Conservation (phyloP, 305 asterid species). For the Fraxinus nigra region DNA sequence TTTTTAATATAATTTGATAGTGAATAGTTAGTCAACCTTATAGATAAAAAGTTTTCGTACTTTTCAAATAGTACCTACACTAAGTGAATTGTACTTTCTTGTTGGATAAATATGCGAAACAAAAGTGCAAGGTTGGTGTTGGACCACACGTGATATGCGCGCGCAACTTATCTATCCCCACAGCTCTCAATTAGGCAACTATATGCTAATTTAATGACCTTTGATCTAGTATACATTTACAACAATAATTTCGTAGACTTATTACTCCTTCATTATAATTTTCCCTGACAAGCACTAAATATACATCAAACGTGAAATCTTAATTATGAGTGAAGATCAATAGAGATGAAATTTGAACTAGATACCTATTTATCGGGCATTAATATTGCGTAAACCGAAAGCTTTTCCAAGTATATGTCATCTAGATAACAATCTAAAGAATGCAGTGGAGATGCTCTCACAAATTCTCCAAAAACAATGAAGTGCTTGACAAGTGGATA, state of each 20-base stretch:
- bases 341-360: background rate
- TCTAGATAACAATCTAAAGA: background rate
- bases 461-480: background rate
- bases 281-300: too few species aligned
- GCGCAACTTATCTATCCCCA: background rate
- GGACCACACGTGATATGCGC: background rate
- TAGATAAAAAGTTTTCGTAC: background rate
- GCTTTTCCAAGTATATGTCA: background rate
- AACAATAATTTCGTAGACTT: too few species aligned
- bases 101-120: background rate
- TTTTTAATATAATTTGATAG: too few species aligned
- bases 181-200: background rate
- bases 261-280: too few species aligned
- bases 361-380: background rate
- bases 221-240: too few species aligned
- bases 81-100: background rate
- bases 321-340: background rate
- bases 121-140: background rate
- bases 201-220: background rate
- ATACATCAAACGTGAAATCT: background rate
- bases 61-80: background rate
- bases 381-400: background rate
- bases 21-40: background rate
- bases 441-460: too few species aligned
- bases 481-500: background rate